Evolutionary conservation across 2,329 filamentous ascomycete species (phyloP).

Genomic region (Colletotrichum sp.): DNA sequence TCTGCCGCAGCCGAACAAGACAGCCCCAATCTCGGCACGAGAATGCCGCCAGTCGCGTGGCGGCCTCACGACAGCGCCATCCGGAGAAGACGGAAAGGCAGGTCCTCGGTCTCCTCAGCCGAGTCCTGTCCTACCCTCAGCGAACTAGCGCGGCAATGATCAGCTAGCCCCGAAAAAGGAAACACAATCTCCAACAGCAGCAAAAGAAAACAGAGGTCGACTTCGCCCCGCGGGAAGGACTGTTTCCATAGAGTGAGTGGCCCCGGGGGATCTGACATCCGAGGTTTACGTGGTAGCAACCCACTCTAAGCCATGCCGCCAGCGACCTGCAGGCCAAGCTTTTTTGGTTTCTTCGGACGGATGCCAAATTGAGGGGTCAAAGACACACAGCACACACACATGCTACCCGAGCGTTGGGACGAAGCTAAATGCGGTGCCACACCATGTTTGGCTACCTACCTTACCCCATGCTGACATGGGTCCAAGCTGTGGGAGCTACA

Average conservation of each 20-base stretch:
- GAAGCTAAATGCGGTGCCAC: neutral
- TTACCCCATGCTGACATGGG: neutral
- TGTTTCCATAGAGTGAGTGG: neutral
- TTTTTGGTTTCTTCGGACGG: neutral
- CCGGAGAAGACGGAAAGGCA: neutral
- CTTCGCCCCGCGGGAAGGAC: neutral
- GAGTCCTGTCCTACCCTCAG: neutral
- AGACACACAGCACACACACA: neutral
- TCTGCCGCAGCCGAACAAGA: neutral
- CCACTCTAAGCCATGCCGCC: neutral
- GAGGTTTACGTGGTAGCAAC: neutral
- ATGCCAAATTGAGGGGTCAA: neutral
- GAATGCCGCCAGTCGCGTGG: neutral
- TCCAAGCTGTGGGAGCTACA: neutral
- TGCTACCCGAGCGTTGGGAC: neutral
- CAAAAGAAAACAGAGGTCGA: neutral
- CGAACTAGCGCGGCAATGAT: neutral
- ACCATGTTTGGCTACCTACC: neutral
- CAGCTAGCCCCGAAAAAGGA: neutral
- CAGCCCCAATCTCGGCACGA: neutral
- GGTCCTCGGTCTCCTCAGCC: neutral
- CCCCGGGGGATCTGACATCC: conserved; percentile 14
- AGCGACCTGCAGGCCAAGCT: neutral
- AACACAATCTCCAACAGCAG: neutral
- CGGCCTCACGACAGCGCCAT: neutral